A percentile compares a stretch with the other conserved stretches of the same genome.
phyloP scores from a whole-genome alignment of 2,329 filamentous ascomycete species.

The Aspergillus ochraceus region DNA sequence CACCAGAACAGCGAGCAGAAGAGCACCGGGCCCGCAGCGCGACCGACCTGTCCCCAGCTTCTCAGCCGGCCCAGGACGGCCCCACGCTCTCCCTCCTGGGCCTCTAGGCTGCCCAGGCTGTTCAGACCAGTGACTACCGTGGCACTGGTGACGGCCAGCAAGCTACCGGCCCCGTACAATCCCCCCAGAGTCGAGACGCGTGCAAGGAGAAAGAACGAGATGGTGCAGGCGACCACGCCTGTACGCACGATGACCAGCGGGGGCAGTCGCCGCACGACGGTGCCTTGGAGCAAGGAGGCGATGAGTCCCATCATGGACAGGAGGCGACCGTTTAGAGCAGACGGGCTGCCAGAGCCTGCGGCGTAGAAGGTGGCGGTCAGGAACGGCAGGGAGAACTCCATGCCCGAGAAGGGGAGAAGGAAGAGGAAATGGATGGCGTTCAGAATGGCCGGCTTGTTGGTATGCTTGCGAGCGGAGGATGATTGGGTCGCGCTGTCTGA shows the following conservation, averaged over 20 bases:
- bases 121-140: conserved; percentile 95
- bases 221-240: conserved; percentile 74
- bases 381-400: conserved; percentile 97
- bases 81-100: conserved; percentile 74
- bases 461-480: conserved; percentile 50
- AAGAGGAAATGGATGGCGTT: conserved; percentile 88
- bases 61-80: conserved; percentile 82
- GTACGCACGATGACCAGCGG: conserved; percentile 77
- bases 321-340: conserved; percentile 77
- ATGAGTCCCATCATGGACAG: conserved; percentile 90
- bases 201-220: conserved; percentile 78
- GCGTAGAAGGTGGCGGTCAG: conserved; percentile 94
- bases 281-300: conserved; percentile 88
- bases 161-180: conserved; percentile 78
- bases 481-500: background rate
- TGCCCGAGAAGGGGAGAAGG: conserved; percentile 93
- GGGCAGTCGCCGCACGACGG: conserved; percentile 81
- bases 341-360: conserved; percentile 56
- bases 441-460: conserved; percentile 79
- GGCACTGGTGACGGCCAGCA: conserved; percentile 85
- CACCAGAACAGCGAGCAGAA: conserved; percentile 99
- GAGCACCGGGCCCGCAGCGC: conserved; percentile 80
- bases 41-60: conserved; percentile 78
- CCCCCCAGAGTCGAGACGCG: conserved; percentile 65
- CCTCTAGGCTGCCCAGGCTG: conserved; percentile 87